Conservation (phyloP, 1,139 yeast genomes). For the Yamadazyma dushanensis region DNA sequence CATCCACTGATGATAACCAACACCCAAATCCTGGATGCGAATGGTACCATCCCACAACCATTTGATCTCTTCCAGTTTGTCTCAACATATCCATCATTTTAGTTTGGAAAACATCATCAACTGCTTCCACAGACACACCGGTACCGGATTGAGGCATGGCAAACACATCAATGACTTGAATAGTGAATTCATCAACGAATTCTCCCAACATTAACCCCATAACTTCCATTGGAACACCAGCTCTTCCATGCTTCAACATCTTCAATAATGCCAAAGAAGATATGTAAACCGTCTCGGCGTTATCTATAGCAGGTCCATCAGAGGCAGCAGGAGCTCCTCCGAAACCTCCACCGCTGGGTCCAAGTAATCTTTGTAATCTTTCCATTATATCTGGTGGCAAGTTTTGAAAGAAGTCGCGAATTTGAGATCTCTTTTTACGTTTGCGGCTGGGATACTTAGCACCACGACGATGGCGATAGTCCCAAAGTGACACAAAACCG, state of each 20-base stretch:
- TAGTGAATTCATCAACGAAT: conserved; percentile 95
- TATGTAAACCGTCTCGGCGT: conserved; percentile 93
- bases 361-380: conserved; percentile 71
- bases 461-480: too few species aligned
- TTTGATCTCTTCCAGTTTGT: conserved; percentile 97
- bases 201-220: conserved; percentile 99
- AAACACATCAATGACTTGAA: conserved; percentile 95
- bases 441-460: too few species aligned
- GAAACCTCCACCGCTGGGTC: conserved; percentile 59
- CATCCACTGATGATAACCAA: conserved; percentile 97
- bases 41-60: conserved; percentile 99
- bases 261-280: conserved; percentile 92
- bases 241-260: conserved; percentile 97
- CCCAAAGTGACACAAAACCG: too few species aligned
- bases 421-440: too few species aligned
- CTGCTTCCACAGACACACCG: conserved; percentile 98
- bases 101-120: conserved; percentile 97
- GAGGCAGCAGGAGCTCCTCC: conserved; percentile 49
- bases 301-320: conserved; percentile 86
- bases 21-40: conserved; percentile 99
- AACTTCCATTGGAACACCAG: conserved; percentile 99
- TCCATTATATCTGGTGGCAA: conserved; percentile 47
- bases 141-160: conserved; percentile 99
- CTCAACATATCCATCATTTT: conserved; percentile 99
- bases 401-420: too few species aligned